A percentile compares a stretch with the other conserved stretches of the same genome.
Evolutionary conservation across 164 flowering plant genomes (phyloP).

Genomic region (Akebia trifoliata): DNA sequence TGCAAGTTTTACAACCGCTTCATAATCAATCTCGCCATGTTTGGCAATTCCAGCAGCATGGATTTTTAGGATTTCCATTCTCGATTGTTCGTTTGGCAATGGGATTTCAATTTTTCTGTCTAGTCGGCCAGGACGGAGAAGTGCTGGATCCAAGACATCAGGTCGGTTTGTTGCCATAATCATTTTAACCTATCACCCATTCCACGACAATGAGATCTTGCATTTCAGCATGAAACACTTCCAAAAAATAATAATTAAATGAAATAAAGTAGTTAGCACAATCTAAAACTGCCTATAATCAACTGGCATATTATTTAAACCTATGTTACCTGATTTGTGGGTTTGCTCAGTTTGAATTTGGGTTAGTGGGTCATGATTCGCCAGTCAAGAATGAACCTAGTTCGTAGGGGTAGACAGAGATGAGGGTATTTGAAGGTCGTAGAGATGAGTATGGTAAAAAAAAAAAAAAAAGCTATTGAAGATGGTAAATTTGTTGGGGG

Average conservation of each 20-base stretch:
- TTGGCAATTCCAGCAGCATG: slow-evolving; percentile 96
- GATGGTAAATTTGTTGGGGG: no score
- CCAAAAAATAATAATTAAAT: neutral
- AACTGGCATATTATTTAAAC: no score
- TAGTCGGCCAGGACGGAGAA: slow-evolving; percentile 92
- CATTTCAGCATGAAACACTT: neutral
- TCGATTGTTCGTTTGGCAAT: slow-evolving; percentile 87
- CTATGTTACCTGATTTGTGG: no score
- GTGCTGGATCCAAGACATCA: slow-evolving; percentile 96
- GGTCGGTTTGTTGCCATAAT: slow-evolving; percentile 97
- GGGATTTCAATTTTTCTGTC: slow-evolving; percentile 95
- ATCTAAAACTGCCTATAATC: no score
- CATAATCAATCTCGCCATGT: slow-evolving; percentile 96
- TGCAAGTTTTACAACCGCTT: slow-evolving; percentile 92
- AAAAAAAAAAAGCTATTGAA: no score
- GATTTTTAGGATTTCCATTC: slow-evolving; percentile 88
- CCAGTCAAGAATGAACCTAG: no score
- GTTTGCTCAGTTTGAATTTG: no score
- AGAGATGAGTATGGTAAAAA: no score
- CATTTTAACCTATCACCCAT: slow-evolving; percentile 70
- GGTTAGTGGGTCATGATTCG: no score
- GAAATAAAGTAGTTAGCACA: no score
- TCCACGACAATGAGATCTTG: slow-evolving; percentile 1
- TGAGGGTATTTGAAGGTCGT: no score
- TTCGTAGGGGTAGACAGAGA: no score